phyloP scores from a whole-genome alignment of 306 rosid species.

The Cicer yamashitae region DNA sequence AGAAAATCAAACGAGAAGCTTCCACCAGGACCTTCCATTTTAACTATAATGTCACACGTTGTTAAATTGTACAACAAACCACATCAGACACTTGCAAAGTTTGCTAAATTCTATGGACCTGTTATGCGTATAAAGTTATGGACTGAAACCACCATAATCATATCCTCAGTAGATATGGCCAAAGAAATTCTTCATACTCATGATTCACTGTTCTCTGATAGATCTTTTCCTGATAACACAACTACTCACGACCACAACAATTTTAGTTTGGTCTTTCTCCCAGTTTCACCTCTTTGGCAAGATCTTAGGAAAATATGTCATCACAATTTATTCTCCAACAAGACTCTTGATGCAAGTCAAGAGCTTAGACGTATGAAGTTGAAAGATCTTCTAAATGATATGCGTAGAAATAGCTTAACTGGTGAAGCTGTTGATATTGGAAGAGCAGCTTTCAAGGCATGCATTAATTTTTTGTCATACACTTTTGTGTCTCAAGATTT shows the following conservation, averaged over 20 bases:
- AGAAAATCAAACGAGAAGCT: constrained; percentile 9
- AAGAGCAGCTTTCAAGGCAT: constrained; percentile 46
- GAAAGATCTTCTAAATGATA: constrained; percentile 44
- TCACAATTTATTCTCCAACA: constrained; percentile 41
- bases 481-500: constrained; percentile 58
- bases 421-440: constrained; percentile 54
- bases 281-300: constrained; percentile 39
- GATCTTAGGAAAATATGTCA: constrained; percentile 39
- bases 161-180: constrained; percentile 11
- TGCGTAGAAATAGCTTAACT: neutral
- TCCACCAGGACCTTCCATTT: constrained; percentile 38
- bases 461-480: constrained; percentile 49
- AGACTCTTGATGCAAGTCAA: constrained; percentile 46
- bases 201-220: constrained; percentile 14
- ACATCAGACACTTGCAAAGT: constrained; percentile 40
- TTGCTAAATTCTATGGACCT: constrained; percentile 35
- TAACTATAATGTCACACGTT: neutral
- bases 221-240: constrained; percentile 21
- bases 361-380: constrained; percentile 42
- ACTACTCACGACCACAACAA: constrained; percentile 21
- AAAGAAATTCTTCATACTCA: constrained; percentile 37
- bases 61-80: constrained; percentile 23
- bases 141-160: constrained; percentile 26
- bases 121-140: constrained; percentile 32
- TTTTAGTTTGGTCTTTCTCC: constrained; percentile 31